Base-by-base conservation (phyloP, 139 green algal genomes). In the Chlamydomonas schloesseri region DNA sequence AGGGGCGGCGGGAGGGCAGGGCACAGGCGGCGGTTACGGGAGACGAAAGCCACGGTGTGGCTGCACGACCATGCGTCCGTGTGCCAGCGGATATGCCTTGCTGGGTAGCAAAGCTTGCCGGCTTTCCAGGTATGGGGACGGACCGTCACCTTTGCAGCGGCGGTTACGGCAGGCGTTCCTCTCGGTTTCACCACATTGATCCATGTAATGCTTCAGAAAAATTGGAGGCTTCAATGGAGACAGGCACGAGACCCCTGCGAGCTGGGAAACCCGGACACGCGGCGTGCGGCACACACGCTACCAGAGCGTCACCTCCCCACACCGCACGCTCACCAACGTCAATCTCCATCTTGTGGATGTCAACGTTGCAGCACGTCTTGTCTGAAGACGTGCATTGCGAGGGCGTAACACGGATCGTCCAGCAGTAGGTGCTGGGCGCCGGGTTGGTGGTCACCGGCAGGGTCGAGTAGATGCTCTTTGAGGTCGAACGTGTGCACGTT, bases 341-440 rank as follows among this genome's bases (percentile, higher is more conserved):
- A n/a, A 83, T 26, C 37, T 83, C 77, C 37, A 83, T 46, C 62
- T 83, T 83, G 28, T n/a, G 21, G 3, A 83, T 9, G 77, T 62
- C 26, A 29, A 37, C 62, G 60, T 9, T 36, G 33, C 77, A 83
- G 37, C 77, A 73, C n/a, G n/a, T n/a, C 24, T 37, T 21, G 62
- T 72, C 64, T 11, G 24, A 13, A 2, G 34, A 34, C 23, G 37
- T 73, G 77, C 77, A 83, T 29, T 83, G 77, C 17, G 62, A 18
- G 8, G 5, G 24, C 6, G 50, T n/a, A 2, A 64, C 77, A 1
- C n/a, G 31, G 24, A 83, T 47, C 31, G 55, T 83, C 62, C 60
- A 83, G 77, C 77, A 83, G 31, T 73, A 83, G 6, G 29, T 36
- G 13, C 62, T 24, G 26, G 77, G 62, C 20, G 77, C 34, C 55